phyloP scores from a whole-genome alignment of 1,139 yeast species.

The Meyerozyma smithsonii region DNA sequence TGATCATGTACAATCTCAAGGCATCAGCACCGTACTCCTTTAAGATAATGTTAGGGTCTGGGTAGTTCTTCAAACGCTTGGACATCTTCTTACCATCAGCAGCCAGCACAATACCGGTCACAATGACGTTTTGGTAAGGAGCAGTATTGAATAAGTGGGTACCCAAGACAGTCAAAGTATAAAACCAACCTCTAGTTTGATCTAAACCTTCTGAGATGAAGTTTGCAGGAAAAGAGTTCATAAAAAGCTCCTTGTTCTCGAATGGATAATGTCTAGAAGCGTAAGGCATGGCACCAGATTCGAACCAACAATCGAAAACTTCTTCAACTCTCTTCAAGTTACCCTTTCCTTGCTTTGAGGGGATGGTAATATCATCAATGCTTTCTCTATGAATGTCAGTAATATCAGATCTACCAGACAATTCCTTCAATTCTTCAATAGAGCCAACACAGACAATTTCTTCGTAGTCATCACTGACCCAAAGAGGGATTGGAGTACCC shows the following conservation, averaged over 20 bases:
- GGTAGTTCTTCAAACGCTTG: constrained; percentile 94
- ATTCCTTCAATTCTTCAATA: constrained; percentile 73
- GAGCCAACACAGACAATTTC: constrained; percentile 94
- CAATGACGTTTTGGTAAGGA: constrained; percentile 94
- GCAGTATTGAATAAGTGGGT: constrained; percentile 89
- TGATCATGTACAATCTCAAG: constrained; percentile 87
- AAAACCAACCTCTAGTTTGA: constrained; percentile 99
- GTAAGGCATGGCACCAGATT: constrained; percentile 98
- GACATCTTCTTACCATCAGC: constrained; percentile 99
- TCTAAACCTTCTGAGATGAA: constrained; percentile 98
- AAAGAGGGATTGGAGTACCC: constrained; percentile 99
- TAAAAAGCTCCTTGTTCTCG: constrained; percentile 69
- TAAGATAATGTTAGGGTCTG: constrained; percentile 83
- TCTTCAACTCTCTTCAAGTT: constrained; percentile 86
- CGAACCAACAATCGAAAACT: constrained; percentile 99
- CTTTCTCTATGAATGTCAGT: constrained; percentile 91
- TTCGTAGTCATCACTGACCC: constrained; percentile 92
- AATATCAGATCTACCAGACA: constrained; percentile 76
- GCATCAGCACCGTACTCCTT: constrained; percentile 97
- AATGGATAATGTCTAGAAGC: constrained; percentile 97
- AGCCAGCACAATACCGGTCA: constrained; percentile 94
- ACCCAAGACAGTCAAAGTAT: constrained; percentile 92
- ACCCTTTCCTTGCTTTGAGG: constrained; percentile 90
- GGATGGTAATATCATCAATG: constrained; percentile 88
- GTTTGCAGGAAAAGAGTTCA: constrained; percentile 65